A percentile compares a stretch with the other conserved stretches of the same genome.
phyloP scores from a whole-genome alignment of 169 alveolate species.

The Plasmodium gallinaceum region DNA sequence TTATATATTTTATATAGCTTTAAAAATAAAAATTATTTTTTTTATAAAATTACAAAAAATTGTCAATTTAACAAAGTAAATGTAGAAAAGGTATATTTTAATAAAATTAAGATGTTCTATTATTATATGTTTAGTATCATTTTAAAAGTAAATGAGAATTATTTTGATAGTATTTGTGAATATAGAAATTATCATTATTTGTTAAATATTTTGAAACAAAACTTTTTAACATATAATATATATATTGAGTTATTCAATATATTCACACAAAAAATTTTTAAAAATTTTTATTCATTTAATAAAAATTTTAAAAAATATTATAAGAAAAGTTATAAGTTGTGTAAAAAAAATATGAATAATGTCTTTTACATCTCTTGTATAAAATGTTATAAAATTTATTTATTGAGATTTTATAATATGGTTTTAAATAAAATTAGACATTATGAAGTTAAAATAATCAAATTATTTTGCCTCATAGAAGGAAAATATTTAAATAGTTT shows the following conservation, averaged over 20 bases:
- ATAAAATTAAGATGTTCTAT: not conserved
- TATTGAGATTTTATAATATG: not conserved
- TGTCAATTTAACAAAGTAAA: not conserved
- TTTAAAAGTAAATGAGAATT: not conserved
- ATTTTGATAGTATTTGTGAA: not conserved
- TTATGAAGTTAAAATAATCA: not conserved
- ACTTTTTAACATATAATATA: not conserved
- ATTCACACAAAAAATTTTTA: slow-evolving; percentile 5
- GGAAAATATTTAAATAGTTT: slow-evolving; percentile 6
- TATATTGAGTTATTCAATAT: not conserved
- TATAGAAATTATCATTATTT: not conserved
- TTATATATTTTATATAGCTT: slow-evolving; percentile 8
- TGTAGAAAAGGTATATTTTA: not conserved
- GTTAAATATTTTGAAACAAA: not conserved
- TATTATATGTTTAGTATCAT: slow-evolving; percentile 8
- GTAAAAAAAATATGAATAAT: not conserved
- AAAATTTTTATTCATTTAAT: slow-evolving; percentile 14
- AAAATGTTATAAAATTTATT: slow-evolving; percentile 4
- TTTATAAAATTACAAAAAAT: not conserved
- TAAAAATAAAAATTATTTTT: not conserved
- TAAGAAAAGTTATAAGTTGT: not conserved
- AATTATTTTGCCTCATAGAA: slow-evolving; percentile 3
- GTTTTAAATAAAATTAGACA: not conserved
- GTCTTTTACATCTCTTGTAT: not conserved
- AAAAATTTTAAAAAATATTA: slow-evolving; percentile 4